Evolutionary conservation across 1,284 basidiomycete species (phyloP).

Genomic region (Cronartium quercuum): DNA sequence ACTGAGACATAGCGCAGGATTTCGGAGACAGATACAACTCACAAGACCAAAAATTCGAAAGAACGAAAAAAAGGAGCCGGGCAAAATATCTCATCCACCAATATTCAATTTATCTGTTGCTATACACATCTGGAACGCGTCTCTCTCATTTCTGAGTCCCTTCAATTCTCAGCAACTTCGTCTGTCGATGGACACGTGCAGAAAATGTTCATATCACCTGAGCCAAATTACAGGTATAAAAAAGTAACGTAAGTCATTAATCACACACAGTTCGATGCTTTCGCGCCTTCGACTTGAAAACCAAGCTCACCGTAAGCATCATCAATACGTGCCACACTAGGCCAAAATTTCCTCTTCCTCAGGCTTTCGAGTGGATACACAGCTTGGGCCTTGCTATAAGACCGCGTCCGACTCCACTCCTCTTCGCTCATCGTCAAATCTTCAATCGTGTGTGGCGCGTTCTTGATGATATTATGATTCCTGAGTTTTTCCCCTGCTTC

Average conservation of each 20-base stretch:
- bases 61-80: too few species aligned
- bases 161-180: conserved; percentile 17
- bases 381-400: conserved; percentile 54
- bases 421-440: conserved; percentile 63
- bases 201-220: conserved; percentile 38
- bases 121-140: too few species aligned
- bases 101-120: too few species aligned
- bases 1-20: too few species aligned
- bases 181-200: conserved; percentile 36
- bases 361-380: conserved; percentile 75
- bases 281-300: not conserved
- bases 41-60: too few species aligned
- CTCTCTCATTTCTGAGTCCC: too few species aligned
- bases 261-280: not conserved
- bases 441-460: conserved; percentile 83
- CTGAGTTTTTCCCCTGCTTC: conserved; percentile 73
- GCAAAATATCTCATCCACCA: too few species aligned
- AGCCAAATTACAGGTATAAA: not conserved
- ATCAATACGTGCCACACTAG: conserved; percentile 77
- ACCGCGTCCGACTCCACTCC: conserved; percentile 72
- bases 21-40: too few species aligned
- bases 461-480: conserved; percentile 70
- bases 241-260: not conserved
- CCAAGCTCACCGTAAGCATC: conserved; percentile 55
- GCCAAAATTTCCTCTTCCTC: conserved; percentile 85